These are phyloP conservation scores for Blastobotrys muscicola DNA, from an alignment of 805 yeast genomes.

Conservation along the genomic window DNA sequence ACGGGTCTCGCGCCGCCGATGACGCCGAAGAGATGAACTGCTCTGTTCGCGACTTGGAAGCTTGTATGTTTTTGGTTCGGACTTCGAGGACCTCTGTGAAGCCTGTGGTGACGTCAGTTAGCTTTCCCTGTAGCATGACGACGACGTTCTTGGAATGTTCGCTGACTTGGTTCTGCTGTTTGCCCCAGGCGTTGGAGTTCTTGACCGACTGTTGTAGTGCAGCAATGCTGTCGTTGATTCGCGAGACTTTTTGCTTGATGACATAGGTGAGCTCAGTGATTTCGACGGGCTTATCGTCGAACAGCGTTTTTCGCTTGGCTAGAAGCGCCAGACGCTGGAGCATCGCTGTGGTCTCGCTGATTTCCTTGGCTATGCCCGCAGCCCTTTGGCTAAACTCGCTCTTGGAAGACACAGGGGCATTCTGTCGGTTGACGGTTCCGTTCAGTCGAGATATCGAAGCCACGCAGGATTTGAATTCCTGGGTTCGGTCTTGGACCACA, in stretches of 20 bases:
- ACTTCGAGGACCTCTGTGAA: conserved; percentile 83
- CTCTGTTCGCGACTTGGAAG: conserved; percentile 72
- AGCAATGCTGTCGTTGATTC: conserved; percentile 62
- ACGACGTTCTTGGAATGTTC: conserved; percentile 82
- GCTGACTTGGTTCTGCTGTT: conserved; percentile 51
- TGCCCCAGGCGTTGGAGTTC: conserved; percentile 27
- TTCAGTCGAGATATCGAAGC: conserved; percentile 57
- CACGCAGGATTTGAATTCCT: conserved; percentile 90
- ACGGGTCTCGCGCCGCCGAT: conserved; percentile 13
- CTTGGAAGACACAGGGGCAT: not conserved
- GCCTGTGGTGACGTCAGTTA: conserved; percentile 86
- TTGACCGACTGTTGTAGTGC: conserved; percentile 42
- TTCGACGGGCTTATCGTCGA: conserved; percentile 91
- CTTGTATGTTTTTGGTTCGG: conserved; percentile 75
- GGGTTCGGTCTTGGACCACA: conserved; percentile 68
- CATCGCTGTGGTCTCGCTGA: conserved; percentile 74
- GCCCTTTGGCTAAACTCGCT: conserved; percentile 67
- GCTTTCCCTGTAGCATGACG: conserved; percentile 74
- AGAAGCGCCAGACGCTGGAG: conserved; percentile 70
- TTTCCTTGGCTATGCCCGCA: conserved; percentile 76
- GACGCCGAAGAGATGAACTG: conserved; percentile 54
- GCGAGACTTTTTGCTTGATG: conserved; percentile 71
- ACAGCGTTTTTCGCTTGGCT: conserved; percentile 83
- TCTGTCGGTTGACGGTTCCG: conserved; percentile 26
- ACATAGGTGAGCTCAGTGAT: conserved; percentile 85